Conservation (phyloP, 108 stramenopile genomes). For the Hondaea fermentalgiana region DNA sequence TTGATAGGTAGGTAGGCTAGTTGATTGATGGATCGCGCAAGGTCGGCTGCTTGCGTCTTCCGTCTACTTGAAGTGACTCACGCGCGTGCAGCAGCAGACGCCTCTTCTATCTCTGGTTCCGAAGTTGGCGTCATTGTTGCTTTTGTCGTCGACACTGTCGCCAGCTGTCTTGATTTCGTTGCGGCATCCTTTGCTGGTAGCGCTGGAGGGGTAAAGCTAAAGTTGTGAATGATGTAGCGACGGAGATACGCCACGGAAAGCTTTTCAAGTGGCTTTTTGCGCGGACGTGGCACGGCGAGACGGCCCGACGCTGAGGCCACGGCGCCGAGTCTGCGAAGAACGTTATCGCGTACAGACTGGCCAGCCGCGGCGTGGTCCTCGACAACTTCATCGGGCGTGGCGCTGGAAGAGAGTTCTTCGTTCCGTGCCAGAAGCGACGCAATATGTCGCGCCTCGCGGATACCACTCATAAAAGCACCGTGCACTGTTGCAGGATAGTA, state of each 20-base stretch:
- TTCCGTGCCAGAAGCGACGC: neutral
- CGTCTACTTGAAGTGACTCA: too few species aligned
- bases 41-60: too few species aligned
- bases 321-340: neutral
- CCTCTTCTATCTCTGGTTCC: too few species aligned
- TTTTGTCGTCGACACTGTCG: neutral
- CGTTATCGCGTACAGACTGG: neutral
- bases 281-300: neutral
- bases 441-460: conserved; percentile 63
- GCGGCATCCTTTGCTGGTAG: neutral
- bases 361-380: neutral
- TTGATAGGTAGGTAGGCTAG: too few species aligned
- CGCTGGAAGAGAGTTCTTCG: neutral
- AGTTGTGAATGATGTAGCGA: neutral
- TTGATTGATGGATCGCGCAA: too few species aligned
- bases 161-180: neutral
- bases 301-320: neutral
- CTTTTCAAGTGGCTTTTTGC: neutral
- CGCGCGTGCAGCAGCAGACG: too few species aligned
- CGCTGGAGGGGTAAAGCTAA: neutral
- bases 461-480: conserved; percentile 75
- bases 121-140: too few species aligned
- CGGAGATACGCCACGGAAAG: neutral
- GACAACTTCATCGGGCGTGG: neutral
- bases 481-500: conserved; percentile 83